Base-by-base conservation (phyloP, 1,139 yeast genomes). In the Blastobotrys capitulatus region DNA sequence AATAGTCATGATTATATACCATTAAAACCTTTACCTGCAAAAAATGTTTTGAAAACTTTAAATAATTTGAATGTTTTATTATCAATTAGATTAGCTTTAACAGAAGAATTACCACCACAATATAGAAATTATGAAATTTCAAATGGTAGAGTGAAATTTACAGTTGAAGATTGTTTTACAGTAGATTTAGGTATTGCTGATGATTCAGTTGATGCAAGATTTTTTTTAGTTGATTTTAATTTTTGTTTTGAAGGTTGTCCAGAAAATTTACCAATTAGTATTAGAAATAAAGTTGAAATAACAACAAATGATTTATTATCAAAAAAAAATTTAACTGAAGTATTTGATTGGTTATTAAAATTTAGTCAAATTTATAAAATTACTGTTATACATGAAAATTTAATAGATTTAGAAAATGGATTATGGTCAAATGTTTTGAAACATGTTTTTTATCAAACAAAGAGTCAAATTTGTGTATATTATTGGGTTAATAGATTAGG, bases 81-180 rank as follows among this genome's bases (percentile, higher is more conserved):
- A 27, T 79, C 90, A 13, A 78, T 90, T 8, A 78, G 94, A 57
- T 77, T 90, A 66, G 92, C 96, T 0, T 75, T 80, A 53, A 77
- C 79, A 20, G 68, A 64, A 47, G 73, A 78, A 40, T 67, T 90
- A 40, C 96, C 96, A 0, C 61, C 68, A 9, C 75, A 78, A 42
- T 84, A 86, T 57, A 70, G 79, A 35, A 75, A 80, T 52, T 87
- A 84, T 63, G 70, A 67, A 25, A 80, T 92, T 19, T 74, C 75
- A 51, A 83, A 90, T 64, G 98, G 97, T 5, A 73, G 95, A 46
- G 82, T 86, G 2, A 77, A 78, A 48, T 83, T 92, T 54, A 70
- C 73, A 12, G 79, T 85, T 4, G 76, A 79, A 0, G 76, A 79
- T 50, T 86, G 85, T 49, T 89, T 86, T 61, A 78, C 80, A 56